Evolutionary conservation across 805 yeast genomes (phyloP), one percentile per base, ranked within the genome.

Genomic region (Debaryomyces hansenii): DNA sequence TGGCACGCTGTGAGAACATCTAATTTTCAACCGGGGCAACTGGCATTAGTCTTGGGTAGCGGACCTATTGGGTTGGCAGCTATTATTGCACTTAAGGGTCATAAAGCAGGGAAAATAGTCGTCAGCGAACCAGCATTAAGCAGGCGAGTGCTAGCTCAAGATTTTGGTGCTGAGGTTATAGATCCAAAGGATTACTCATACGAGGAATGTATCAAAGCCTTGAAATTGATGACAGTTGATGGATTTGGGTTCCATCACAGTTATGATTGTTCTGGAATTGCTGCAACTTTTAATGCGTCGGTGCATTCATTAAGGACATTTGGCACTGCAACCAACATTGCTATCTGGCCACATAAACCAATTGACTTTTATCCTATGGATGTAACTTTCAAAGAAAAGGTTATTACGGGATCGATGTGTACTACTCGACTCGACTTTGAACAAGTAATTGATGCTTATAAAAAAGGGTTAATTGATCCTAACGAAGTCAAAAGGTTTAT

Each of bases 11-110:
- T 76, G 27, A 68, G 73, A 47, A 64, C 74, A 4, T 65, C 81
- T 0, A 60, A 63, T 8, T 64, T 76, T 51, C 46, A 60, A 44
- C 60, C 54, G 9, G 82, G 82, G 15, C 68, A 74, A 32, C 59
- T 74, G 5, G 83, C 82, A 3, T 62, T 81, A 40, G 78, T 82
- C 12, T 57, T 82, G 12, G 86, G 86, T 27, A 79, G 82, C 20
- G 87, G 87, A 4, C 84, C 85, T 20, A 81, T 82, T 57, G 86
- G 87, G 5, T 63, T 83, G 24, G 79, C 85, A 16, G 72, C 83
- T 3, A 71, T 79, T 15, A 65, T 80, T 42, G 78, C 80, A n/a
- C 71, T 80, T 37, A 70, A 70, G 48, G 84, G 79, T 3, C 71
- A 73, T 41, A 51, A 52, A 21, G 54, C 44, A 16, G 52, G 62